Evolutionary conservation across 176 grass and related monocot species (phyloP).

Genomic region (Musa troglodytarum): DNA sequence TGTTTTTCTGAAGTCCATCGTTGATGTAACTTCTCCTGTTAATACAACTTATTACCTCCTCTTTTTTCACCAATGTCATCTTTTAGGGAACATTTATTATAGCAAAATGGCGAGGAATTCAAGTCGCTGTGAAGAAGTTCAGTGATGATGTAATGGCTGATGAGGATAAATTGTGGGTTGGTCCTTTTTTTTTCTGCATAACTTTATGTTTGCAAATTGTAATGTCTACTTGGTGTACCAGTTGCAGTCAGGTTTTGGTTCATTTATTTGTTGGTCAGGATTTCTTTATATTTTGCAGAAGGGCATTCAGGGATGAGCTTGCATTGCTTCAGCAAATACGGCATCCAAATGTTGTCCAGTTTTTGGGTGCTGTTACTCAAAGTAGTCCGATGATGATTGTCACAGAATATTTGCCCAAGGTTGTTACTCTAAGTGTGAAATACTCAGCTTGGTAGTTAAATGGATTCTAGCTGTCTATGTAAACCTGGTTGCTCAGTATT

Average conservation of each 20-base stretch:
- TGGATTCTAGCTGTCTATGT: too few species aligned
- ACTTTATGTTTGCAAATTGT: constrained; percentile 17
- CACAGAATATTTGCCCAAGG: constrained; percentile 93
- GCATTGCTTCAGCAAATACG: constrained; percentile 82
- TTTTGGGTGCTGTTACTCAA: constrained; percentile 95
- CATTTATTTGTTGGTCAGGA: constrained; percentile 18
- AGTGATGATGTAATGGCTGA: constrained; percentile 69
- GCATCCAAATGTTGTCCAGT: constrained; percentile 94
- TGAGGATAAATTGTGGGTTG: constrained; percentile 91
- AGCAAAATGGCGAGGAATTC: constrained; percentile 81
- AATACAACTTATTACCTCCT: neutral
- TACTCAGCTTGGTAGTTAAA: too few species aligned
- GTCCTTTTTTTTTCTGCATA: constrained; percentile 18
- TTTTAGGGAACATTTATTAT: constrained; percentile 63
- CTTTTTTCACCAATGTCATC: constrained; percentile 19
- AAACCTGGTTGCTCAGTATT: too few species aligned
- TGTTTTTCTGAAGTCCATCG: too few species aligned
- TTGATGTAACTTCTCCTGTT: too few species aligned
- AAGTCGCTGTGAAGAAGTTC: constrained; percentile 81
- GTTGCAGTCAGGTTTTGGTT: constrained; percentile 1
- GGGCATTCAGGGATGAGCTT: constrained; percentile 82
- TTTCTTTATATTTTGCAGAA: constrained; percentile 37
- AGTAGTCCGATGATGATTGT: constrained; percentile 99
- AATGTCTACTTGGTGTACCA: neutral
- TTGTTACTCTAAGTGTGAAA: constrained; percentile 22